Conservation (phyloP, 441 rosid species). For the Aleurites moluccanus region DNA sequence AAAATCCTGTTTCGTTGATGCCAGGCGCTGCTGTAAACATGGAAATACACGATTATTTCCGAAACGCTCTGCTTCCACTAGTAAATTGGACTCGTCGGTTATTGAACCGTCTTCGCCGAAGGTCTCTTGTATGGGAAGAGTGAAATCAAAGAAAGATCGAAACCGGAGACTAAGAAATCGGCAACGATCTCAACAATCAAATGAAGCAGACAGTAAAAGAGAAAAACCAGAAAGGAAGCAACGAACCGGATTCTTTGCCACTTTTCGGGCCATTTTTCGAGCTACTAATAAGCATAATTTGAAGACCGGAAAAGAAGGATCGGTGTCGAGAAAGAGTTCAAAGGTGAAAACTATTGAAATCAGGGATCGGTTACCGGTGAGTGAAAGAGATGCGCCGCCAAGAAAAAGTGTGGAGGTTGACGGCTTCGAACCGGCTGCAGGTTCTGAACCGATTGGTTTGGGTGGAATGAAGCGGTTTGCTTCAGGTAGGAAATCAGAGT, state of each 20-base stretch:
- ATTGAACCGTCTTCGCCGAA: constrained; percentile 85
- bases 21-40: constrained; percentile 51
- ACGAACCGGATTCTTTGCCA: constrained; percentile 48
- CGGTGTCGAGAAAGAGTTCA: constrained; percentile 17
- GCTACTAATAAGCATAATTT: constrained; percentile 25
- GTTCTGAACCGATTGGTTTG: constrained; percentile 41
- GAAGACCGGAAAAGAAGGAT: constrained; percentile 20
- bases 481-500: constrained; percentile 75
- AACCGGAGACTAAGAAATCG: constrained; percentile 45
- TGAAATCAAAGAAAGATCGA: constrained; percentile 70
- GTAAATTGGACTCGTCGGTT: constrained; percentile 45
- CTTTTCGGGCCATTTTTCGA: constrained; percentile 54
- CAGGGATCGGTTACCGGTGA: constrained; percentile 51
- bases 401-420: constrained; percentile 29
- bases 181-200: constrained; percentile 31
- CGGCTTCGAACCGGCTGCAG: constrained; percentile 16
- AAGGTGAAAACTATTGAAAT: constrained; percentile 35
- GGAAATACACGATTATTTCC: constrained; percentile 55
- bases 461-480: constrained; percentile 78
- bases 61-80: constrained; percentile 51
- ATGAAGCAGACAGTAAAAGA: constrained; percentile 27
- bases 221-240: constrained; percentile 36
- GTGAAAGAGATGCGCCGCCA: constrained; percentile 36
- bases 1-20: constrained; percentile 52
- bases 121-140: constrained; percentile 93